Conservation (phyloP, 2,329 filamentous ascomycete genomes). For the Phaeoacremonium minimum region DNA sequence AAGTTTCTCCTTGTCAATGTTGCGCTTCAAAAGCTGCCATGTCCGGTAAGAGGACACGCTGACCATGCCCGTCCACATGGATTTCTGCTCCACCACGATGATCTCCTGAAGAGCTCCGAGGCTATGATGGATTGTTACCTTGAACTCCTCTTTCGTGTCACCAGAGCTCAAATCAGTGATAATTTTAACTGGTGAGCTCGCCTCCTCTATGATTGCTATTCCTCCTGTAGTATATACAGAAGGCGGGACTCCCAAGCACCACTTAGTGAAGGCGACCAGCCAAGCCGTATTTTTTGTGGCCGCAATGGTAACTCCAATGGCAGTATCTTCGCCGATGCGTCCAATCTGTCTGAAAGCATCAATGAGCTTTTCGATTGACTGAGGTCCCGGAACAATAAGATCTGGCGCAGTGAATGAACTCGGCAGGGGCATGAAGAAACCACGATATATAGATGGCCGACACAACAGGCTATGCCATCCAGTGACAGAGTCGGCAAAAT, state of each 20-base stretch:
- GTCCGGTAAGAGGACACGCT: not conserved
- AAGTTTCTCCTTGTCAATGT: not conserved
- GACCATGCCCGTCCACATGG: not conserved
- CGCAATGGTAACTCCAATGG: conserved; percentile 5
- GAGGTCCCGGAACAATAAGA: conserved; percentile 1
- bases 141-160: not conserved
- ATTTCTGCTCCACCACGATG: not conserved
- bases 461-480: conserved; percentile 2
- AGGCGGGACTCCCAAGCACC: conserved; percentile 9
- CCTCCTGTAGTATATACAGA: not conserved
- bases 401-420: not conserved
- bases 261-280: conserved; percentile 9
- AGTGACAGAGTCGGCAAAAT: conserved; percentile 5
- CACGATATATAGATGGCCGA: too few relatives aligned
- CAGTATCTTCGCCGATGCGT: conserved; percentile 5
- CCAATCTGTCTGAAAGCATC: conserved; percentile 8
- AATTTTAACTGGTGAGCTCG: not conserved
- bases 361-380: conserved; percentile 3
- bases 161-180: too few relatives aligned
- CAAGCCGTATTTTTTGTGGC: conserved; percentile 2
- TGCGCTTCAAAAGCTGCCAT: not conserved
- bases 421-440: not conserved
- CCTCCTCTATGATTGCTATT: not conserved
- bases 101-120: not conserved
- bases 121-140: not conserved